Base-by-base conservation (phyloP, 805 yeast genomes). In the Sugiyamaella americana region DNA sequence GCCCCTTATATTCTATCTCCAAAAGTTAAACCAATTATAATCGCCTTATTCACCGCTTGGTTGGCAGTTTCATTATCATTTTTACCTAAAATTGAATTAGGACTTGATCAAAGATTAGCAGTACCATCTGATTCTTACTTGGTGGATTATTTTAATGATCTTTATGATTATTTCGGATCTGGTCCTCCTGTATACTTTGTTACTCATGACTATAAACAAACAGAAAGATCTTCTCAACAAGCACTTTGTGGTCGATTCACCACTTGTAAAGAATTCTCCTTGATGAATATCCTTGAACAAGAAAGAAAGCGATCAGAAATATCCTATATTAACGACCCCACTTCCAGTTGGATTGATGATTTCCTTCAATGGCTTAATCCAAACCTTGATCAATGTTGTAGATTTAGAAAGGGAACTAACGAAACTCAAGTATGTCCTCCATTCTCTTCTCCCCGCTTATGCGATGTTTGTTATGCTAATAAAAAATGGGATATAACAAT, bases 171-270 rank as follows among this genome's bases (percentile, higher is more conserved):
- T 59, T 70, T 91, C 50, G 81, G 83, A 49, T 84, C 84, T 5
- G 98, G 98, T 0, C 96, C 98, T 1, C 98, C 98, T 0, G 74
- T 86, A 1, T 93, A 84, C 59, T 84, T 88, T 63, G 87, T 93
- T 20, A 79, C 86, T n/a, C 75, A 78, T 39, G 80, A 77, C 44
- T 59, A 79, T 41, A 82, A 86, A 56, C 71, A 84, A 4, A 85
- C 91, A 0, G 48, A 63, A 11, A 67, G 85, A 40, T 65, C 54
- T 2, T 74, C 73, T 40, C 98, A 91, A 62, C 83, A 82, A 55
- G 70, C 77, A 47, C 57, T 93, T 0, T 91, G 98, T 65, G 96
- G 97, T 0, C 76, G 87, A 49, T 93, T 87, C 60, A 78, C 96
- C 0, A 75, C 87, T 0, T 91, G 98, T 62, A 75, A 85, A 38